Base-by-base conservation (phyloP, 805 yeast genomes). In the Nakazawaea ambrosiae region DNA sequence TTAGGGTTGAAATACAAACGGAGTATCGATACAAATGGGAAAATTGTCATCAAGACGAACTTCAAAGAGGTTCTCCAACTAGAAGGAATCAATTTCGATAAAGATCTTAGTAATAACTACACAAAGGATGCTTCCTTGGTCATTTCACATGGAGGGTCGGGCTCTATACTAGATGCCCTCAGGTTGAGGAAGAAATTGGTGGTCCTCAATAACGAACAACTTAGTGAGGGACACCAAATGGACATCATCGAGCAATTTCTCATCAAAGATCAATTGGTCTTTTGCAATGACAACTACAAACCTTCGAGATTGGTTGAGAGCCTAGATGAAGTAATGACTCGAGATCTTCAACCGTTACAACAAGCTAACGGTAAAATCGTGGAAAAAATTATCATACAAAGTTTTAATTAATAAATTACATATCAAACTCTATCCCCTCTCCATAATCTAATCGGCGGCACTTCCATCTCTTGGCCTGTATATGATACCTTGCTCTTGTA, bases 401-500 rank as follows among this genome's bases (percentile, higher is more conserved):
- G 15, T 31, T 20, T 34, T 10, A 8, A 22, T 22, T 22, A 22
- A 10, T 10, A 22, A 7, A 22, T 22, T 22, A 10, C 24, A 12
- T 27, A 4, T 22, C 24, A 22, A n/a, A n/a, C n/a, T n/a, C n/a
- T n/a, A n/a, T n/a, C n/a, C n/a, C n/a, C n/a, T n/a, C n/a, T n/a
- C n/a, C n/a, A n/a, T n/a, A 9, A 27, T 33, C 47, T 51, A 78
- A 54, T 79, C 85, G 39, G 73, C 75, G 33, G 79, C 89, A 58
- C 82, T 72, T 25, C 98, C 98, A 57, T 92, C 98, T 59, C 98
- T 73, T 26, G 98, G 97, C 45, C 97, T 75, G 60, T 92, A 92
- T 38, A 75, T 76, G 31, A 84, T 73, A n/a, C 85, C 86, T 47
- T 80, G 82, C 12, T 72, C 72, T 28, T 78, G 80, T 52, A 92